Evolutionary conservation across 2,329 filamentous ascomycete genomes (phyloP).

Genomic region (Zymoseptoria crescenta): DNA sequence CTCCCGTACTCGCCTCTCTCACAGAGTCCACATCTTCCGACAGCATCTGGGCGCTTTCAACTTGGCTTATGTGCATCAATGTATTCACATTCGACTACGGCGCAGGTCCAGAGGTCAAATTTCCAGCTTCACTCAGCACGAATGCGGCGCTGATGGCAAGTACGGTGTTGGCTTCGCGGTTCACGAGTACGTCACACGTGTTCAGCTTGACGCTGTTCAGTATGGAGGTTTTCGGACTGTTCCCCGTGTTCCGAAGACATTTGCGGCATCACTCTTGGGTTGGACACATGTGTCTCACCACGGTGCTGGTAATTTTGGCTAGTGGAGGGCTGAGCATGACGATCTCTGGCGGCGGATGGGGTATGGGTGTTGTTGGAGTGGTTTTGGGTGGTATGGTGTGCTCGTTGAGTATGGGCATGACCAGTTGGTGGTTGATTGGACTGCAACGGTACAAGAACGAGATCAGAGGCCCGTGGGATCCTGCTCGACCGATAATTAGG

Average conservation of each 20-base stretch:
- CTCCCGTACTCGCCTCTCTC: conserved; percentile 93
- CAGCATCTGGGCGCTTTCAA: conserved; percentile 95
- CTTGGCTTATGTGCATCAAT: conserved; percentile 87
- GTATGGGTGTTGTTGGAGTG: conserved; percentile 60
- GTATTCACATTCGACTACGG: conserved; percentile 98
- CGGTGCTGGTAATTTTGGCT: conserved; percentile 68
- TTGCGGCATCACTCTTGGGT: conserved; percentile 73
- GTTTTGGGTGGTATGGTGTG: conserved; percentile 67
- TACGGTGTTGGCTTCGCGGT: conserved; percentile 81
- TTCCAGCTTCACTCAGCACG: conserved; percentile 73
- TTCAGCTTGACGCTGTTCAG: conserved; percentile 93
- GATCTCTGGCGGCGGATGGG: conserved; percentile 46
- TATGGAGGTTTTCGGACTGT: conserved; percentile 94
- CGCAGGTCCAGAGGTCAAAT: conserved; percentile 54
- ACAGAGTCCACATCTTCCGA: conserved; percentile 86
- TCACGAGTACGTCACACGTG: conserved; percentile 85
- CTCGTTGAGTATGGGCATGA: conserved; percentile 77
- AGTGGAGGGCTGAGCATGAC: conserved; percentile 66
- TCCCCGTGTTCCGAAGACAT: conserved; percentile 93
- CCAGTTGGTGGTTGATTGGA: conserved; percentile 96
- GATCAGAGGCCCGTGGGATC: conserved; percentile 96
- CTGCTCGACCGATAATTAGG: conserved; percentile 78
- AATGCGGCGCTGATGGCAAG: conserved; percentile 96
- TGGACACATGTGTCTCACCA: conserved; percentile 70
- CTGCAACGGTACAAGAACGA: conserved; percentile 99